phyloP scores from a whole-genome alignment of 371 early-diverging fungal genomes.

The Zychaea mexicana region DNA sequence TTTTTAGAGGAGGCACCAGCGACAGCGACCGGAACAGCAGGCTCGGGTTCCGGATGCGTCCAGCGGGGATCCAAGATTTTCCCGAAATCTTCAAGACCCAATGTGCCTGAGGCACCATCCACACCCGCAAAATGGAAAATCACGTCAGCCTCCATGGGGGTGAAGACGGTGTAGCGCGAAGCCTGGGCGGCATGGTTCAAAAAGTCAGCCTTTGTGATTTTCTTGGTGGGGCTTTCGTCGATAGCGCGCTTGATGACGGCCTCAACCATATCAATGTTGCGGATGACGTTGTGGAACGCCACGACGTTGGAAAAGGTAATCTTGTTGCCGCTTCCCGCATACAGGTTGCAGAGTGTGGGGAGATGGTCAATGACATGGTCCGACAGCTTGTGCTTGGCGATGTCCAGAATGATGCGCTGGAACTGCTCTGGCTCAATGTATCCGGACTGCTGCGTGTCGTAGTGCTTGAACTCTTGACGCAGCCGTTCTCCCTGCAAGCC shows the following conservation, averaged over 20 bases:
- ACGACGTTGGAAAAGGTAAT: conserved; percentile 66
- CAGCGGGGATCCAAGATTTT: conserved; percentile 70
- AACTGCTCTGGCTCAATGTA: conserved; percentile 70
- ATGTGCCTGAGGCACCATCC: conserved; percentile 51
- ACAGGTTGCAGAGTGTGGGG: conserved; percentile 66
- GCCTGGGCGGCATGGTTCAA: conserved; percentile 59
- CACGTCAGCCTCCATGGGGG: conserved; percentile 85
- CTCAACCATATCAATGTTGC: conserved; percentile 76
- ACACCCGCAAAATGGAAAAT: conserved; percentile 81
- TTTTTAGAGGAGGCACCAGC: conserved; percentile 11
- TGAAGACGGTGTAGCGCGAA: conserved; percentile 68
- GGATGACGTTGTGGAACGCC: conserved; percentile 77
- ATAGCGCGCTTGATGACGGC: conserved; percentile 61
- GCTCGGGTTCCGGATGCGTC: conserved; percentile 34
- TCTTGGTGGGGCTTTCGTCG: conserved; percentile 53
- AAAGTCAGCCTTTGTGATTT: conserved; percentile 67
- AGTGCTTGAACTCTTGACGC: conserved; percentile 77
- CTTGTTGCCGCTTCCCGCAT: conserved; percentile 53
- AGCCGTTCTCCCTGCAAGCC: conserved; percentile 80
- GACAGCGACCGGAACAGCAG: conserved; percentile 11
- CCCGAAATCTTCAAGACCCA: conserved; percentile 62
- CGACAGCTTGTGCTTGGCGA: conserved; percentile 72
- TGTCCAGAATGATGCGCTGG: conserved; percentile 64
- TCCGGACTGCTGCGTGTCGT: conserved; percentile 69
- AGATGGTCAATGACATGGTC: conserved; percentile 71